Base-by-base conservation (phyloP, 2,329 filamentous ascomycete genomes). In the Raffaelea arxii region DNA sequence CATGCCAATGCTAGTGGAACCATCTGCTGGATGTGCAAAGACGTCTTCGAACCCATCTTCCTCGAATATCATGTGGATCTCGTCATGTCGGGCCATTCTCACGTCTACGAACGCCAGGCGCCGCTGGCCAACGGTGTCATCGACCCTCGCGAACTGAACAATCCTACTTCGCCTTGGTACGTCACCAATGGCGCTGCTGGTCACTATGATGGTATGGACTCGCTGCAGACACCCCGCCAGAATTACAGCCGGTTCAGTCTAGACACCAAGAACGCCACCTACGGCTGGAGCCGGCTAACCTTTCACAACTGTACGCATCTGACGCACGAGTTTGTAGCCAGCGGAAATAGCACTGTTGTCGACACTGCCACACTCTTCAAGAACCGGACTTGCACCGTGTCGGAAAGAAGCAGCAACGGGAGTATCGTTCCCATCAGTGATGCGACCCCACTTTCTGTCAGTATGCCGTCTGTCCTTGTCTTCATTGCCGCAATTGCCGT, bases 301-400 rank as follows among this genome's bases (percentile, higher is more conserved):
- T 65, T 69, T 49, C 63, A 66, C 54, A 67, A 68, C 52, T 55
- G 57, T 43, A 61, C 62, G 3, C 64, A 68, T 49, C 36, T 68
- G 55, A 62, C 59, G 14, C 61, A 64, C 49, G 58, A 66, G 21
- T 63, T 63, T 41, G 51, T 68, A 21, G 56, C 57, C 21, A 58
- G 54, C 49, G 56, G 47, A 14, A 62, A 61, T 49, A 52, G 53
- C 40, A 49, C 49, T 24, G 59, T 64, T 2, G 43, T 60, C 9
- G 61, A 64, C 52, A 46, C 51, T 7, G 60, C 59, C 18, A 60
- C 58, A 3, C 48, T 65, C 24, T 62, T 53, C 48, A 53, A 53
- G 41, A 42, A 41, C 24, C 51, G 46, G 24, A 37, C 32, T 6
- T 48, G 46, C 47, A 23, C 18, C 36, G 36, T 25, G 24, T 35